Evolutionary conservation across 139 green algal species (phyloP).

Genomic region (Axilococcus clingmanii): DNA sequence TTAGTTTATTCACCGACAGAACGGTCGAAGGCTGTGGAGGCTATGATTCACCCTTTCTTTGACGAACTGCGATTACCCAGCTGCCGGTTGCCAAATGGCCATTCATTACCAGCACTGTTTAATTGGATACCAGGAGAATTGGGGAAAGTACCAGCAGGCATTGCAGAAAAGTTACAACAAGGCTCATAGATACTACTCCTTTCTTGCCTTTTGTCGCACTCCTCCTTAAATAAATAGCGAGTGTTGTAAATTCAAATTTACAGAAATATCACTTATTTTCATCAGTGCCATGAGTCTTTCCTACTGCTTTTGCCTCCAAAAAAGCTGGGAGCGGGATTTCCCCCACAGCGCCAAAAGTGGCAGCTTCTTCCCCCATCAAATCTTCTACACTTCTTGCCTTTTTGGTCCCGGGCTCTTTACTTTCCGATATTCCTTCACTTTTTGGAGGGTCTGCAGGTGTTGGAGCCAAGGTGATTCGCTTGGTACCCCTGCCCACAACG

Average conservation of each 20-base stretch:
- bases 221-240: not conserved
- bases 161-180: slow-evolving; percentile 16
- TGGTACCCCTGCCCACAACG: slow-evolving; percentile 40
- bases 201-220: not conserved
- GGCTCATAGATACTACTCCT: not conserved
- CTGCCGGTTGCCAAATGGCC: slow-evolving; percentile 71
- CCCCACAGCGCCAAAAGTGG: not conserved
- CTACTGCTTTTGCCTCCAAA: slow-evolving; percentile 15
- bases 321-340: slow-evolving; percentile 24
- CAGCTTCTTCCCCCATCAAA: slow-evolving; percentile 23
- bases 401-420: slow-evolving; percentile 8
- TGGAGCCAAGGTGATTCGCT: slow-evolving; percentile 40
- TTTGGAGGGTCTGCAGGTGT: slow-evolving; percentile 1
- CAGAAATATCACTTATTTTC: no score
- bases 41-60: slow-evolving; percentile 91
- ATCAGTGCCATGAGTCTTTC: no score
- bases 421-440: not conserved
- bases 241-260: not conserved
- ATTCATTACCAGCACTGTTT: slow-evolving; percentile 75
- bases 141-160: slow-evolving; percentile 40
- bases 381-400: slow-evolving; percentile 36
- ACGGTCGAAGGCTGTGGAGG: slow-evolving; percentile 56
- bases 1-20: slow-evolving; percentile 84
- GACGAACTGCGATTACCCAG: slow-evolving; percentile 83
- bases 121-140: slow-evolving; percentile 85